Evolutionary conservation across 495 filamentous ascomycete species (phyloP), one percentile per base, ranked within the genome.

Genomic region (Mytilinidion resinicola): DNA sequence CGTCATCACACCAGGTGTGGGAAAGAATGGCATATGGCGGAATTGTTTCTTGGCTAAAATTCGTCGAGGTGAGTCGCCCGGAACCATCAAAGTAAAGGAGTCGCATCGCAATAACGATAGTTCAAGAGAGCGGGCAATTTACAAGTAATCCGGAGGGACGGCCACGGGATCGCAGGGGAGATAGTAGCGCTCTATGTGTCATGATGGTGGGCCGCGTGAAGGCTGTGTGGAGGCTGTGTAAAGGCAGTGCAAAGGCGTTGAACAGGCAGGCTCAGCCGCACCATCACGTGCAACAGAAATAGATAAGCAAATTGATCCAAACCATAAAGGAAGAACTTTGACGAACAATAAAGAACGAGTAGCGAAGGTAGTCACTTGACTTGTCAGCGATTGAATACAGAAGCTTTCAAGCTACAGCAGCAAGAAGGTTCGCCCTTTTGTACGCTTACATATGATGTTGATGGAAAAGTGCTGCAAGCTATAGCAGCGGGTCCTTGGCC

Each of bases 391-490:
- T 14, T 14, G 14, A 39, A 39, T 39, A 39, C 9, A 39, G 37
- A 39, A 39, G 37, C 37, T 39, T 39, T 39, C 37, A 39, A 39
- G 37, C 37, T 14, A 39, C 19, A 53, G 51, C 36, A 53, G 51
- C 51, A 53, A 53, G 51, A 53, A 53, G 9, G 9, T 53, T 53
- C 14, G 34, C 51, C 10, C 38, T 10, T 39, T 51, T 51, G 11
- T 34, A 51, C 21, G 21, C 48, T 51, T 34, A 51, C 48, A 51
- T 51, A 9, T 17, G 36, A 46, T 50, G 17, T 43, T 52, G 30
- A 58, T 51, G 19, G 47, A 58, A 58, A 58, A 58, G 47, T 51
- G 34, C 56, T 51, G 43, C 17, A 39, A 58, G 47, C 34, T 58
- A 58, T 47, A 51, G 46, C 14, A 51, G 56, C 56, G 34, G 37